Conservation (phyloP, 805 yeast species). For the Candida jianshihensis region DNA sequence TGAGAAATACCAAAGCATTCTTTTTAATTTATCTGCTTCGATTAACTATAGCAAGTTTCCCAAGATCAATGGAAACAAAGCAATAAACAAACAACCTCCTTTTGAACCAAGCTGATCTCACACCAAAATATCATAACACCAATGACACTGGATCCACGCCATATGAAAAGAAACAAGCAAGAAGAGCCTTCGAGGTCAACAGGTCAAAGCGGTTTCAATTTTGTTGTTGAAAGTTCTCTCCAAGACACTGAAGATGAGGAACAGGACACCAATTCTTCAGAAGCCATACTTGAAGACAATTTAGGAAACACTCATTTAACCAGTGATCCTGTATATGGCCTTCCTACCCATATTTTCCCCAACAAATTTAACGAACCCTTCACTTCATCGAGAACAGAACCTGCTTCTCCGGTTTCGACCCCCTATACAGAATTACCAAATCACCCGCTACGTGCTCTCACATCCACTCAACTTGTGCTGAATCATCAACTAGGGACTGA, state of each 20-base stretch:
- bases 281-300: slow-evolving; percentile 15
- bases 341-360: slow-evolving; percentile 20
- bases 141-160: slow-evolving; percentile 21
- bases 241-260: slow-evolving; percentile 5
- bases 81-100: background rate
- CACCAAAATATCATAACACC: background rate
- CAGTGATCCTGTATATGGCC: slow-evolving; percentile 8
- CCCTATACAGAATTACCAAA: slow-evolving; percentile 18
- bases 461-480: slow-evolving; percentile 17
- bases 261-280: slow-evolving; percentile 10
- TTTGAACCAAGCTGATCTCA: background rate
- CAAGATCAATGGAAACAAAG: too few species aligned
- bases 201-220: slow-evolving; percentile 13
- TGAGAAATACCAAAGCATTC: too few species aligned
- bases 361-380: slow-evolving; percentile 12
- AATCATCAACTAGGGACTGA: slow-evolving; percentile 20
- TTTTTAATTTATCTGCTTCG: too few species aligned
- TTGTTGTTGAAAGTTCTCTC: slow-evolving; percentile 3
- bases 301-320: background rate
- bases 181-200: slow-evolving; percentile 12
- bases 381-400: slow-evolving; percentile 8
- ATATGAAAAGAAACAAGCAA: slow-evolving; percentile 5
- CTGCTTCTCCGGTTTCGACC: slow-evolving; percentile 19
- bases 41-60: too few species aligned
- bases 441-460: slow-evolving; percentile 21